Percentiles rank a stretch among this genome's conserved stretches.
phyloP scores from a whole-genome alignment of 306 rosid species.

The Ceratonia siliqua region DNA sequence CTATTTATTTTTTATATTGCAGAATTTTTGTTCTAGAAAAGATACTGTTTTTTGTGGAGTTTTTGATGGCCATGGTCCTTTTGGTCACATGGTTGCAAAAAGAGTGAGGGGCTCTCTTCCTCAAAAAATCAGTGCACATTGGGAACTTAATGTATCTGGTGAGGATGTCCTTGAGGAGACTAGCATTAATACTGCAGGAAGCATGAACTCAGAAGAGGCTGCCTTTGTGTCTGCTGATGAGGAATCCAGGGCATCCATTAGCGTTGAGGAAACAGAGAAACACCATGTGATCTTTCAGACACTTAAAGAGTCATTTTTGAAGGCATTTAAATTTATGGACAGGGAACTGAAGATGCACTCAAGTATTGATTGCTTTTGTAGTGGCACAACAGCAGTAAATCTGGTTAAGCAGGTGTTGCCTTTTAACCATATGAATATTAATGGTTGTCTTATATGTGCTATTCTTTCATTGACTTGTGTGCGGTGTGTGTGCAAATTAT shows the following conservation, averaged over 20 bases:
- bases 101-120: conserved; percentile 98
- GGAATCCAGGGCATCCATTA: conserved; percentile 60
- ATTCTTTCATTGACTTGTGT: conserved; percentile 6
- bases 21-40: conserved; percentile 85
- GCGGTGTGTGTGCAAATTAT: conserved; percentile 1
- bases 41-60: conserved; percentile 95
- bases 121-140: conserved; percentile 77
- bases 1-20: conserved; percentile 40
- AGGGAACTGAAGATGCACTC: conserved; percentile 79
- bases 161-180: conserved; percentile 75
- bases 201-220: conserved; percentile 68
- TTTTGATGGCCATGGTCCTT: conserved; percentile 98
- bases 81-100: conserved; percentile 97
- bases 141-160: conserved; percentile 65
- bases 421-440: conserved; percentile 11
- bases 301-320: conserved; percentile 77
- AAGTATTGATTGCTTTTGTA: conserved; percentile 83
- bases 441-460: neutral
- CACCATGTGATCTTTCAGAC: conserved; percentile 73
- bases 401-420: conserved; percentile 80
- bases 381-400: conserved; percentile 98
- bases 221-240: conserved; percentile 68
- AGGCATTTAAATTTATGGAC: conserved; percentile 89
- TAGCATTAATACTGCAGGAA: conserved; percentile 59
- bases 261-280: conserved; percentile 66